These are phyloP conservation scores for Penicillium sp. DNA, from an alignment of 2,329 filamentous ascomycete genomes.

Conservation along the genomic window DNA sequence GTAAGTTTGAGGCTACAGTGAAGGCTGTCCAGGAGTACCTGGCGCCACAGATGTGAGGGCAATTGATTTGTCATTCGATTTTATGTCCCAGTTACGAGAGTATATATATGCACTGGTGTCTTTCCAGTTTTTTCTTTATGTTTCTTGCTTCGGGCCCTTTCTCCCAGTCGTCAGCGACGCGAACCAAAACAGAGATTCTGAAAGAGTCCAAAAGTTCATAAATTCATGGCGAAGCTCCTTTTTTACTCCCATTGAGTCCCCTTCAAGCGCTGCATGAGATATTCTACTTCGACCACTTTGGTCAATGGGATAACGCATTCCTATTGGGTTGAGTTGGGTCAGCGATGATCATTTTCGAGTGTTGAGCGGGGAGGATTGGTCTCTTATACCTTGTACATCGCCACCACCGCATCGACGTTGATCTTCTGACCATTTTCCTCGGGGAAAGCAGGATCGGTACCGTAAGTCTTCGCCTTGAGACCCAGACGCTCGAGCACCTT, in stretches of 20 bases:
- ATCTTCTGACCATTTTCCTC: conserved; percentile 64
- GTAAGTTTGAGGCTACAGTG: conserved; percentile 71
- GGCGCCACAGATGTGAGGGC: conserved; percentile 1
- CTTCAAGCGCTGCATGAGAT: conserved; percentile 85
- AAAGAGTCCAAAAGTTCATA: conserved; percentile 17
- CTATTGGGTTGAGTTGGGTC: conserved; percentile 18
- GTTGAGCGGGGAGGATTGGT: not conserved
- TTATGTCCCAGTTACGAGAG: conserved; percentile 22
- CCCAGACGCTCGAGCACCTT: conserved; percentile 83
- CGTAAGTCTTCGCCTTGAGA: conserved; percentile 90
- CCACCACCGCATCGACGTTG: conserved; percentile 83
- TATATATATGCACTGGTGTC: conserved; percentile 9
- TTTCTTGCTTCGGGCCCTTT: not conserved
- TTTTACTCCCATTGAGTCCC: conserved; percentile 49
- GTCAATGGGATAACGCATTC: conserved; percentile 91
- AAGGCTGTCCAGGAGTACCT: conserved; percentile 74
- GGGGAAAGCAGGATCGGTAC: conserved; percentile 72
- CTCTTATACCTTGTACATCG: conserved; percentile 69
- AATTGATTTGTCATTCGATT: conserved; percentile 12
- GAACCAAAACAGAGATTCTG: conserved; percentile 10
- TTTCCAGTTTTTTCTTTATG: conserved; percentile 4
- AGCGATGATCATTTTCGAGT: not conserved
- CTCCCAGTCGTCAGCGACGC: conserved; percentile 4
- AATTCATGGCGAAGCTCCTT: conserved; percentile 12
- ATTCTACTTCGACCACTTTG: conserved; percentile 98